Conservation (phyloP, 495 filamentous ascomycete genomes). For the Talaromyces nanjingensis region DNA sequence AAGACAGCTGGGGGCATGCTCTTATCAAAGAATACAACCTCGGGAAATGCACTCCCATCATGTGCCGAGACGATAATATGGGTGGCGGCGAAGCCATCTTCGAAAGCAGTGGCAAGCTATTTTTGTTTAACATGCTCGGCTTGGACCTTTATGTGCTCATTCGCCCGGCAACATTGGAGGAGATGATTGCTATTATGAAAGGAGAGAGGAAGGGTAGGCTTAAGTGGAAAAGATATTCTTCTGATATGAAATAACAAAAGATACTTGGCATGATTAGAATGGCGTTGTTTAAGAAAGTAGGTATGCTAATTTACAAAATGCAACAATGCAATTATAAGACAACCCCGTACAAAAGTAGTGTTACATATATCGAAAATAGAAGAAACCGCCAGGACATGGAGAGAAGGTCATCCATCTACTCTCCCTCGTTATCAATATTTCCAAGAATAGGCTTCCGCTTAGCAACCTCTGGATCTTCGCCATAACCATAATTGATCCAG, state of each 20-base stretch:
- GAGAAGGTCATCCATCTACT: conserved; percentile 12
- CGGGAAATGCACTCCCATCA: too few relatives aligned
- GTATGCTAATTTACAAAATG: conserved; percentile 6
- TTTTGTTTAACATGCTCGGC: too few relatives aligned
- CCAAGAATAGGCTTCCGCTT: conserved; percentile 34
- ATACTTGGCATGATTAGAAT: background rate
- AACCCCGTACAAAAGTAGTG: background rate
- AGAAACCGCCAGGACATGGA: background rate
- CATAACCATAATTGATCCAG: conserved; percentile 41
- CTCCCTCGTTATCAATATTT: conserved; percentile 30
- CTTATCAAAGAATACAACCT: too few relatives aligned
- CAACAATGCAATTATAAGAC: background rate
- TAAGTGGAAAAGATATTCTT: too few relatives aligned
- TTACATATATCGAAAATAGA: background rate
- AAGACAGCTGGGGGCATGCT: too few relatives aligned
- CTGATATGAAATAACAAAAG: background rate
- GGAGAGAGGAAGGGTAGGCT: too few relatives aligned
- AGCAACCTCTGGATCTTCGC: conserved; percentile 36
- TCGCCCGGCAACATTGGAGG: too few relatives aligned
- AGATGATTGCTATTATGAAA: too few relatives aligned
- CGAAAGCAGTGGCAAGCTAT: too few relatives aligned
- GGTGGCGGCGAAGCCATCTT: too few relatives aligned
- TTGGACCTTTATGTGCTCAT: too few relatives aligned
- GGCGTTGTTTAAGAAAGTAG: background rate
- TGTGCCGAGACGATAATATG: too few relatives aligned